A percentile compares a stretch with the other conserved stretches of the same genome.
Conservation (phyloP, 257 asterid genomes). For the Lycium ferocissimum region DNA sequence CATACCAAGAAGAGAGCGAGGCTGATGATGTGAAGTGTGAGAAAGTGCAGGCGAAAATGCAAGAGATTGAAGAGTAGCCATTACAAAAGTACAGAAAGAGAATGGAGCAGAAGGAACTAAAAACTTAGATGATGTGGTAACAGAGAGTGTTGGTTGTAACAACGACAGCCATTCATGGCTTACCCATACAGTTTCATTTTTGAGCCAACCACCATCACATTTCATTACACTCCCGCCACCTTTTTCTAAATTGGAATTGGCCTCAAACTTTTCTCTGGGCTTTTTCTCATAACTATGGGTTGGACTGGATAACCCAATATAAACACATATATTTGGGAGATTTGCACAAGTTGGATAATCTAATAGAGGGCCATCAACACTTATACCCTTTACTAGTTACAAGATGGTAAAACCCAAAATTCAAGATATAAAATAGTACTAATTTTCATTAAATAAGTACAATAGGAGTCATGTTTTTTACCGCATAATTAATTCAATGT, state of each 20-base stretch:
- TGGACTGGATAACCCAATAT: no score
- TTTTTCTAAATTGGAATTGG: not conserved
- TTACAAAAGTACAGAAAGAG: conserved; percentile 18
- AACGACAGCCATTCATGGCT: conserved; percentile 69
- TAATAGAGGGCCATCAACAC: no score
- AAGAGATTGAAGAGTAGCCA: conserved; percentile 76
- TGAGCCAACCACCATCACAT: not conserved
- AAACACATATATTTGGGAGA: no score
- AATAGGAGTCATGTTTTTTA: no score
- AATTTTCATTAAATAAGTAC: no score
- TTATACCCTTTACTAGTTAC: no score
- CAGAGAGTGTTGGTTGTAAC: conserved; percentile 46
- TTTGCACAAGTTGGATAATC: no score
- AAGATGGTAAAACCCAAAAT: no score
- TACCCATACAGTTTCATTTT: not conserved
- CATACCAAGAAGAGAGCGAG: conserved; percentile 61
- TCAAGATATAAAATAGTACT: no score
- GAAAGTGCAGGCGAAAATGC: conserved; percentile 65
- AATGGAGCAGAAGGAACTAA: conserved; percentile 28
- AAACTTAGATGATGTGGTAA: not conserved
- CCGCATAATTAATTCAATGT: no score
- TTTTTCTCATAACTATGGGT: no score
- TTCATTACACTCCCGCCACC: not conserved
- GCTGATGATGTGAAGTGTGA: conserved; percentile 49
- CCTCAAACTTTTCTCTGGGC: not conserved